These are phyloP conservation scores for Colletotrichum sp. DNA, from an alignment of 2,329 filamentous ascomycete species.

Conservation along the genomic window DNA sequence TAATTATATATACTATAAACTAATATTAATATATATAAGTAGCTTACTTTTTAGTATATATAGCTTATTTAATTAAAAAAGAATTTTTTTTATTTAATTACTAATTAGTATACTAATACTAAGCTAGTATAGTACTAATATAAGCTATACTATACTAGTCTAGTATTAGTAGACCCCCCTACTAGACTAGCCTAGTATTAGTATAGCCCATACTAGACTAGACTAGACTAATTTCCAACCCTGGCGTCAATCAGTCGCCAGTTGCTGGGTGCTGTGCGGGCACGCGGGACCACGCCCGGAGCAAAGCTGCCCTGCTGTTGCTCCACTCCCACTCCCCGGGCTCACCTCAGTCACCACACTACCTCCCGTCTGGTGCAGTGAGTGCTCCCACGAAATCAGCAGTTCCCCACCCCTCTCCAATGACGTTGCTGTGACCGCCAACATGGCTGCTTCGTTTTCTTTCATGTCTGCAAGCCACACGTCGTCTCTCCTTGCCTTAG, in stretches of 20 bases:
- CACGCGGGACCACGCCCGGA: background rate
- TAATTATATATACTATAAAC: too few relatives aligned
- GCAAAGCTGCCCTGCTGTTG: background rate
- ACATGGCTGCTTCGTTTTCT: background rate
- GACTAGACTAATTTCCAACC: too few relatives aligned
- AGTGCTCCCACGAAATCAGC: background rate
- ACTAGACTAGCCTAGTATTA: too few relatives aligned
- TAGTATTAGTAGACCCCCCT: too few relatives aligned
- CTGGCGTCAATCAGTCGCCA: background rate
- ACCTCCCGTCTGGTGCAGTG: background rate
- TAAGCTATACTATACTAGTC: too few relatives aligned
- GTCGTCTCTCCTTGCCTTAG: background rate
- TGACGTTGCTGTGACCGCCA: conserved; percentile 20
- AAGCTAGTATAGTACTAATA: too few relatives aligned
- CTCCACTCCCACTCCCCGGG: background rate
- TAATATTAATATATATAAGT: too few relatives aligned
- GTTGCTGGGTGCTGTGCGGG: background rate
- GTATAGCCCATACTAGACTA: too few relatives aligned
- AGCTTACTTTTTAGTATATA: too few relatives aligned
- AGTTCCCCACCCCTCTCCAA: conserved; percentile 9
- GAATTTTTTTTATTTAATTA: too few relatives aligned
- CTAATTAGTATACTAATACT: too few relatives aligned
- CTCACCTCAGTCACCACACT: background rate
- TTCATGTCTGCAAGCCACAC: background rate
- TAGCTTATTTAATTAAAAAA: too few relatives aligned